Conservation (phyloP, 441 rosid genomes). For the Mallotus japonicus region DNA sequence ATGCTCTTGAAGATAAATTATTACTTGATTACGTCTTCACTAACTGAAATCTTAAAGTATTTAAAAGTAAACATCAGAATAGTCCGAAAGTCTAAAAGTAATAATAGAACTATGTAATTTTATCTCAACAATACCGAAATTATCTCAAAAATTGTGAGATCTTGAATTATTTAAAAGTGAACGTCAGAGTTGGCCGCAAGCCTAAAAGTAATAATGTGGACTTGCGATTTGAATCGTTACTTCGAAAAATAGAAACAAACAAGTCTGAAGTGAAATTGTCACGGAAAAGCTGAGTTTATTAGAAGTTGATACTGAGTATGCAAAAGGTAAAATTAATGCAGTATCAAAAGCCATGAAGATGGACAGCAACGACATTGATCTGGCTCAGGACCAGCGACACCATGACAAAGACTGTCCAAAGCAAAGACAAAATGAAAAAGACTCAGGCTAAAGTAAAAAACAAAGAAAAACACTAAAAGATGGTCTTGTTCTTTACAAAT, state of each 20-base stretch:
- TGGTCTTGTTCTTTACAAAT: not conserved
- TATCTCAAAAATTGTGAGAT: not conserved
- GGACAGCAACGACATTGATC: not conserved
- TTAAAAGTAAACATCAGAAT: too few relatives aligned
- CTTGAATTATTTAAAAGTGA: not conserved
- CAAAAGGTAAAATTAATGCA: not conserved
- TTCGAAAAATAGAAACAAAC: not conserved
- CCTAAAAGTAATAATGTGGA: not conserved
- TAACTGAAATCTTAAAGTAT: too few relatives aligned
- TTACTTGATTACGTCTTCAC: too few relatives aligned
- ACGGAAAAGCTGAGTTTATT: not conserved
- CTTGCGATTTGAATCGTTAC: not conserved
- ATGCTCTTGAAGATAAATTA: too few relatives aligned
- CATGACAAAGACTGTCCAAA: not conserved
- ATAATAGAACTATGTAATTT: too few relatives aligned
- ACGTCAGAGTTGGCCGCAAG: too few relatives aligned
- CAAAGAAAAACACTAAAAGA: not conserved
- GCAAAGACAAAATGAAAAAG: constrained; percentile 22
- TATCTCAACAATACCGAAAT: too few relatives aligned
- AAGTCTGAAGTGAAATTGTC: not conserved
- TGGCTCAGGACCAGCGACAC: not conserved
- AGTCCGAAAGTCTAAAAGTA: too few relatives aligned
- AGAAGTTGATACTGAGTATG: not conserved
- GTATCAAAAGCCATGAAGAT: not conserved
- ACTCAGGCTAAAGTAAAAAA: constrained; percentile 21